phyloP scores from a whole-genome alignment of 2,329 filamentous ascomycete genomes.

The Nemania serpens region DNA sequence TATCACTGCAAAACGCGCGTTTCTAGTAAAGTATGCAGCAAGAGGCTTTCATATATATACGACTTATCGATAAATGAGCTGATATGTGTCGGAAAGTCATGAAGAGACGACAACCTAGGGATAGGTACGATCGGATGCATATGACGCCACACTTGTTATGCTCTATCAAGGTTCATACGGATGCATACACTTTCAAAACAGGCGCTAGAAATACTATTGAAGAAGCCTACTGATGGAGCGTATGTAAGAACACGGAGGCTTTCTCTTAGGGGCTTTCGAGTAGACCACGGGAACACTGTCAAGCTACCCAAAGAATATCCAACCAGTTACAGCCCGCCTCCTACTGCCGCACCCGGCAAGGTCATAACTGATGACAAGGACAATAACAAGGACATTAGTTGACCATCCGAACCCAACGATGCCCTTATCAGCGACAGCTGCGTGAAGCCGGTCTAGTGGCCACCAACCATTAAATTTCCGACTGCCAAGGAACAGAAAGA shows the following conservation, averaged over 20 bases:
- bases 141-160: constrained; percentile 8
- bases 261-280: neutral
- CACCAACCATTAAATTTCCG: neutral
- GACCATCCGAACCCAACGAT: constrained; percentile 14
- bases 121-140: neutral
- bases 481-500: constrained; percentile 16
- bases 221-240: neutral
- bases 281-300: constrained; percentile 7
- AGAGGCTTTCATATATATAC: neutral
- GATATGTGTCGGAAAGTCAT: neutral
- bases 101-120: neutral
- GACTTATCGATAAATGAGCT: neutral
- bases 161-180: neutral
- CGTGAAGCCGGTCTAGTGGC: constrained; percentile 8
- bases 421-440: constrained; percentile 2
- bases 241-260: constrained; percentile 12
- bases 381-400: constrained; percentile 13
- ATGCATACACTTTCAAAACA: neutral
- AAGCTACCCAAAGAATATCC: constrained; percentile 1
- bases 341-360: constrained; percentile 1
- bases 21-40: neutral
- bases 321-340: constrained; percentile 9
- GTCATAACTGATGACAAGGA: no score
- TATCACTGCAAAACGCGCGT: neutral
- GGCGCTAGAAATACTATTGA: neutral